Conservation (phyloP, 768 basidiomycete genomes). For the Cystobasidium onofrii region DNA sequence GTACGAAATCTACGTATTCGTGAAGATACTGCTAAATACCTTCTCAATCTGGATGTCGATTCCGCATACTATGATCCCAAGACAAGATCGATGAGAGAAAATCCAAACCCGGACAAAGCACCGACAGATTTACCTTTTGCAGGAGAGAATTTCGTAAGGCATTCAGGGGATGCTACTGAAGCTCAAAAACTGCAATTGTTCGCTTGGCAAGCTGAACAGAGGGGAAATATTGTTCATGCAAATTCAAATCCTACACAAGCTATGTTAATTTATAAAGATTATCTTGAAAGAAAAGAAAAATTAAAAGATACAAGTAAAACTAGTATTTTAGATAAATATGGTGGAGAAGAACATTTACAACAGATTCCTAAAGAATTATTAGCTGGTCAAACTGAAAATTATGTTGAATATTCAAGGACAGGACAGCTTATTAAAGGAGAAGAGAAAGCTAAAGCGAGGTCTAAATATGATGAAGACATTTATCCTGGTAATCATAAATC, state of each 20-base stretch:
- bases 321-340: constrained; percentile 84
- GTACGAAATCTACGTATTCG: constrained; percentile 96
- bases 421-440: constrained; percentile 85
- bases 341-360: constrained; percentile 85
- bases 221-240: constrained; percentile 89
- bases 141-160: constrained; percentile 91
- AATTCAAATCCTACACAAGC: constrained; percentile 96
- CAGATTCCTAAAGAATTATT: constrained; percentile 81
- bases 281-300: constrained; percentile 82
- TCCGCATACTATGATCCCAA: constrained; percentile 99
- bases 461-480: constrained; percentile 95
- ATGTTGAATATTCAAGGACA: constrained; percentile 83
- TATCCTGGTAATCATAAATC: constrained; percentile 84
- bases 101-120: constrained; percentile 65
- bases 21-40: constrained; percentile 97
- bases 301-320: constrained; percentile 79
- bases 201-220: constrained; percentile 89
- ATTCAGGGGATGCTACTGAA: constrained; percentile 82
- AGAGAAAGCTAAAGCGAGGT: constrained; percentile 74
- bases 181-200: constrained; percentile 89
- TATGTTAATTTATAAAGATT: constrained; percentile 81
- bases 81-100: constrained; percentile 98
- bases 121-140: constrained; percentile 88
- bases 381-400: constrained; percentile 93
- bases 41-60: constrained; percentile 88